A percentile compares a stretch with the other conserved stretches of the same genome.
Conservation (phyloP, 1,139 yeast species). For the Kurtzmaniella quercitrusa region DNA sequence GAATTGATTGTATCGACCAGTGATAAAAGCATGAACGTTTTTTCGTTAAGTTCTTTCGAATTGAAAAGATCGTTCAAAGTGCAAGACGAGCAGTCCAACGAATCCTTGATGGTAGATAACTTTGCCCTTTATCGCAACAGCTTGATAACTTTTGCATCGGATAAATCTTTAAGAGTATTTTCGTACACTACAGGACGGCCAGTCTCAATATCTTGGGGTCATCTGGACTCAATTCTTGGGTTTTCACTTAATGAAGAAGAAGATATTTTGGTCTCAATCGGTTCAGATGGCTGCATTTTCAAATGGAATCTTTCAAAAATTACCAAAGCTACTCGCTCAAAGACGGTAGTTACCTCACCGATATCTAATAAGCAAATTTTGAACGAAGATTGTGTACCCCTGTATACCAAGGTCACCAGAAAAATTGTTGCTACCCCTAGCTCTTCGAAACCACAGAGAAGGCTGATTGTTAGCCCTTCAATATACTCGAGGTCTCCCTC, state of each 20-base stretch:
- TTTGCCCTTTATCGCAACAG: slow-evolving; percentile 23
- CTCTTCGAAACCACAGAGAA: neutral
- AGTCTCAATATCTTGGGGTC: slow-evolving; percentile 58
- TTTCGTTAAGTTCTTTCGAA: slow-evolving; percentile 34
- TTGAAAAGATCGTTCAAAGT: slow-evolving; percentile 38
- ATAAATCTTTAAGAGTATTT: slow-evolving; percentile 54
- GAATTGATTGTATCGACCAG: slow-evolving; percentile 49
- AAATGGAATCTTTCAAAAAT: slow-evolving; percentile 33
- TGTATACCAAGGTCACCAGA: slow-evolving; percentile 28
- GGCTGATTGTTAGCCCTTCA: slow-evolving; percentile 1
- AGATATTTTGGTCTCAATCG: slow-evolving; percentile 35
- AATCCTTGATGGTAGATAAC: slow-evolving; percentile 41
- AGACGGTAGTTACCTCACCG: slow-evolving; percentile 1
- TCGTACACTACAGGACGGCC: slow-evolving; percentile 42
- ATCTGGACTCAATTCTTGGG: slow-evolving; percentile 52
- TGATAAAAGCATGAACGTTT: slow-evolving; percentile 47
- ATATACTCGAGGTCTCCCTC: slow-evolving; percentile 2
- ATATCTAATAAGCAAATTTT: slow-evolving; percentile 3
- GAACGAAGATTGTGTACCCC: slow-evolving; percentile 12
- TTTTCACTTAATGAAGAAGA: slow-evolving; percentile 21
- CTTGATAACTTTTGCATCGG: slow-evolving; percentile 48
- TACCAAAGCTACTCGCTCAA: neutral
- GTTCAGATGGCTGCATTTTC: slow-evolving; percentile 52
- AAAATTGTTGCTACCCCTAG: slow-evolving; percentile 19
- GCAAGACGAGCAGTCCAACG: slow-evolving; percentile 27